Evolutionary conservation across 495 filamentous ascomycete species (phyloP).

Genomic region (Xylaria scruposa): DNA sequence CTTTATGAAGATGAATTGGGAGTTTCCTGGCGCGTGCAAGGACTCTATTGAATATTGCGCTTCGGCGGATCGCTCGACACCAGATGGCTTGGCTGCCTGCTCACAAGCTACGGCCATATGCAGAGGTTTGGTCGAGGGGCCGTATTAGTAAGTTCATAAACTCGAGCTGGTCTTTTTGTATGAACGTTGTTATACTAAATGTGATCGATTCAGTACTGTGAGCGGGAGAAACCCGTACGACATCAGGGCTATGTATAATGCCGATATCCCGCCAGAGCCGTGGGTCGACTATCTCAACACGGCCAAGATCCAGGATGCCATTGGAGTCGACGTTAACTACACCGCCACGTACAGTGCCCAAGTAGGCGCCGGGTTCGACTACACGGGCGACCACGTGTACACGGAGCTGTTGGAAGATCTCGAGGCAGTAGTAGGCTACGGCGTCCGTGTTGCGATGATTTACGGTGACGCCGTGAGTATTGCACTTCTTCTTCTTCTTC

Average conservation of each 20-base stretch:
- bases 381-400: conserved; percentile 58
- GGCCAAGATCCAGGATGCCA: conserved; percentile 51
- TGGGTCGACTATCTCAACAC: conserved; percentile 57
- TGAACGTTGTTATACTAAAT: neutral
- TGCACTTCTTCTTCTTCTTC: conserved; percentile 41
- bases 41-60: conserved; percentile 53
- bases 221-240: conserved; percentile 59
- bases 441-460: conserved; percentile 51
- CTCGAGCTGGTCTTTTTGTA: neutral
- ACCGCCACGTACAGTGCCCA: conserved; percentile 45
- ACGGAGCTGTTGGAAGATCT: conserved; percentile 53
- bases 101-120: conserved; percentile 56
- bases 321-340: conserved; percentile 60
- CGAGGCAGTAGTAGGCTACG: conserved; percentile 51
- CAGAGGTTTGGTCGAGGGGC: conserved; percentile 48
- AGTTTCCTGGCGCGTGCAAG: conserved; percentile 50
- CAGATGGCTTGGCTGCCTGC: conserved; percentile 44
- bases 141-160: conserved; percentile 49
- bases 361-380: conserved; percentile 52
- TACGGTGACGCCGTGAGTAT: conserved; percentile 54
- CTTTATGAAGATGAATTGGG: conserved; percentile 52
- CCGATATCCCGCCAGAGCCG: conserved; percentile 57
- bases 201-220: conserved; percentile 31
- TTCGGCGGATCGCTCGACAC: conserved; percentile 42
- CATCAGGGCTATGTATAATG: conserved; percentile 45